Conservation (phyloP, 495 filamentous ascomycete genomes). For the Alectoria sarmentosa region DNA sequence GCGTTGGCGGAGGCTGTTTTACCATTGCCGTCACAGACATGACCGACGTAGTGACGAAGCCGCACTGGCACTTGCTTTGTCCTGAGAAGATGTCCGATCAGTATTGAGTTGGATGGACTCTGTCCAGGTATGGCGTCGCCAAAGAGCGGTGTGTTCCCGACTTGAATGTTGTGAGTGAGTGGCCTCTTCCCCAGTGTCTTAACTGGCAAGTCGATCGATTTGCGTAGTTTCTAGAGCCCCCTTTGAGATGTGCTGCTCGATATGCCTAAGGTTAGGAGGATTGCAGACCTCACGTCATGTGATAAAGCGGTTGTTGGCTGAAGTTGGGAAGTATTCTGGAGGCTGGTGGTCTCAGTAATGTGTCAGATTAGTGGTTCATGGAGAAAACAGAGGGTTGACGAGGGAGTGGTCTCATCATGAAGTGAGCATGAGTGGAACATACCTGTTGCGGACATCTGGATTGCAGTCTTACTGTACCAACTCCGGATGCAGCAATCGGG, state of each 20-base stretch:
- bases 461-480: slow-evolving; percentile 9
- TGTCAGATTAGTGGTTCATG: background rate
- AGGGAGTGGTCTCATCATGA: slow-evolving; percentile 8
- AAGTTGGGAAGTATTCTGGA: background rate
- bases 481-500: slow-evolving; percentile 14
- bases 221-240: background rate
- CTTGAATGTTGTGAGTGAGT: background rate
- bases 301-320: background rate
- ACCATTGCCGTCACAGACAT: slow-evolving; percentile 18
- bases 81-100: background rate
- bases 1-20: slow-evolving; percentile 18
- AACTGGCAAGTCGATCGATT: background rate
- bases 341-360: slow-evolving; percentile 5
- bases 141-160: background rate
- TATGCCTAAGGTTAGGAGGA: background rate
- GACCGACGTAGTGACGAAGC: background rate
- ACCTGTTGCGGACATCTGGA: slow-evolving; percentile 13
- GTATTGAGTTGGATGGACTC: background rate
- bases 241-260: background rate
- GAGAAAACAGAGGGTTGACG: background rate
- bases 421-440: background rate
- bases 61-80: background rate
- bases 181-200: background rate
- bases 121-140: background rate
- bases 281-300: background rate